Conservation (phyloP, 2,329 filamentous ascomycete genomes). For the Diplodia corticola region DNA sequence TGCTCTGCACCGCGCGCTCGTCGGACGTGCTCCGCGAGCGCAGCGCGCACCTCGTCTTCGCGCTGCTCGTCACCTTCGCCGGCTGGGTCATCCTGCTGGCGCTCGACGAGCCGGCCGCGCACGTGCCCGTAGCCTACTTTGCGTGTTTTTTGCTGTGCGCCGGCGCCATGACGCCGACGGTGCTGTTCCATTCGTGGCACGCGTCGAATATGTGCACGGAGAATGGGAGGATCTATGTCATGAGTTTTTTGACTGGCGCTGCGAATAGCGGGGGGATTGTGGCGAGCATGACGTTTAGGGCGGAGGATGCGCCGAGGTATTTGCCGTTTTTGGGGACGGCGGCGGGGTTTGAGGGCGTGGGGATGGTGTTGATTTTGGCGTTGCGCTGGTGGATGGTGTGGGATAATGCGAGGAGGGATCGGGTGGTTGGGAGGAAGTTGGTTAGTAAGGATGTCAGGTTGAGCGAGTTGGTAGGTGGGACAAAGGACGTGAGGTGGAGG, state of each 20-base stretch:
- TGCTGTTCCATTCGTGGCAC: slow-evolving; percentile 22
- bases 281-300: slow-evolving; percentile 10
- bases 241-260: slow-evolving; percentile 18
- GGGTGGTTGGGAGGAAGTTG: slow-evolving; percentile 7
- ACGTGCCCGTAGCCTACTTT: slow-evolving; percentile 7
- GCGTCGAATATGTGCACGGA: slow-evolving; percentile 12
- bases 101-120: background rate
- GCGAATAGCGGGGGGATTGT: slow-evolving; percentile 16
- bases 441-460: slow-evolving; percentile 10
- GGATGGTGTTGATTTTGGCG: slow-evolving; percentile 15
- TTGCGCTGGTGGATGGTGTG: slow-evolving; percentile 22
- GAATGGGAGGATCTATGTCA: slow-evolving; percentile 19
- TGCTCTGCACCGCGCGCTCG: slow-evolving; percentile 4
- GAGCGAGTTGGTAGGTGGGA: slow-evolving; percentile 20
- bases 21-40: slow-evolving; percentile 21
- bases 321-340: slow-evolving; percentile 7
- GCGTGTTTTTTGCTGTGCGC: slow-evolving; percentile 19
- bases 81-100: slow-evolving; percentile 15
- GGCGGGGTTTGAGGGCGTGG: slow-evolving; percentile 7
- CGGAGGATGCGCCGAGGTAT: slow-evolving; percentile 20
- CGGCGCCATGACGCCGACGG: slow-evolving; percentile 20
- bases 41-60: slow-evolving; percentile 6
- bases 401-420: slow-evolving; percentile 21
- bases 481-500: slow-evolving; percentile 21
- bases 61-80: slow-evolving; percentile 16